A percentile compares a stretch with the other conserved stretches of the same genome.
Evolutionary conservation across 116 monocot species (phyloP).

Genomic region (Zostera marina): DNA sequence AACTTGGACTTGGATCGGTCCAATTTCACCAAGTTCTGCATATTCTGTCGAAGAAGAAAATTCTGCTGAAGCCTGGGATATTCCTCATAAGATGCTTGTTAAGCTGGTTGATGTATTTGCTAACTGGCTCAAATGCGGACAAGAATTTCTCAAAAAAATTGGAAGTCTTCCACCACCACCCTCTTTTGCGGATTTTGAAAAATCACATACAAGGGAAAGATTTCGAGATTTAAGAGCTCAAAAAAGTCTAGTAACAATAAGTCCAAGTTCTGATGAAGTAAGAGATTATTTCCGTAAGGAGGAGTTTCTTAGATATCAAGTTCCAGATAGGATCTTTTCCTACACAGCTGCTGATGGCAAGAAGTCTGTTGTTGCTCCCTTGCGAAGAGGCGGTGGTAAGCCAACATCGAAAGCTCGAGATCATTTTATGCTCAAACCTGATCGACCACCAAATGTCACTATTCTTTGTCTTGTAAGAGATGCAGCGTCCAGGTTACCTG

Average conservation of each 20-base stretch:
- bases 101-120: slow-evolving; percentile 94
- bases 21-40: slow-evolving; percentile 29
- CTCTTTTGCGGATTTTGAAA: slow-evolving; percentile 11
- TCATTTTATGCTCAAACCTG: slow-evolving; percentile 84
- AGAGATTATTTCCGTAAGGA: slow-evolving; percentile 67
- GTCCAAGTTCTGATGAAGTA: slow-evolving; percentile 68
- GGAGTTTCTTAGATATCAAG: slow-evolving; percentile 63
- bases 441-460: slow-evolving; percentile 94
- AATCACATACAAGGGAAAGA: slow-evolving; percentile 72
- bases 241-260: slow-evolving; percentile 80
- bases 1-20: slow-evolving; percentile 76
- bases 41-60: slow-evolving; percentile 68
- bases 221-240: slow-evolving; percentile 84
- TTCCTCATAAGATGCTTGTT: slow-evolving; percentile 88
- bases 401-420: slow-evolving; percentile 91
- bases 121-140: slow-evolving; percentile 84
- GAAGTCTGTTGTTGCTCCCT: slow-evolving; percentile 84
- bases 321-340: slow-evolving; percentile 86
- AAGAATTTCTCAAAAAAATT: slow-evolving; percentile 83
- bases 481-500: slow-evolving; percentile 82
- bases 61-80: slow-evolving; percentile 78
- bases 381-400: slow-evolving; percentile 88
- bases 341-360: slow-evolving; percentile 89
- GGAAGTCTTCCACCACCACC: slow-evolving; percentile 84
- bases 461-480: slow-evolving; percentile 90